These are phyloP conservation scores for Xylaria nigripes DNA, from an alignment of 495 filamentous ascomycete species.

Conservation along the genomic window DNA sequence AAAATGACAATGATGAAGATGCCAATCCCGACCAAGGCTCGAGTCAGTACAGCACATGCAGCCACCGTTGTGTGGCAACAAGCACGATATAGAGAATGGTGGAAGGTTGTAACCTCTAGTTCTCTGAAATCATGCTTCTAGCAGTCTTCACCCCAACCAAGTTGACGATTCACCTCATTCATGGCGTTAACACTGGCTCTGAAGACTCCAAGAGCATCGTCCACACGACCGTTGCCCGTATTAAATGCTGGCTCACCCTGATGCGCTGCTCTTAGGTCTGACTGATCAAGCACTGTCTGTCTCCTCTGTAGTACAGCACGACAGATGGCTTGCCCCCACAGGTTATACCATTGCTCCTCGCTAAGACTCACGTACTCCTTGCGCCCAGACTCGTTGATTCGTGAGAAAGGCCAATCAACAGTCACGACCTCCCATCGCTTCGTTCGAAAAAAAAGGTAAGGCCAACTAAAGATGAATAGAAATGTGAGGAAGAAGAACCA, in stretches of 20 bases:
- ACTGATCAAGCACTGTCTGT: conserved; percentile 32
- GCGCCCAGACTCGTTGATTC: conserved; percentile 11
- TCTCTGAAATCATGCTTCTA: conserved; percentile 10
- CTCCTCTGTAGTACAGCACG: conserved; percentile 35
- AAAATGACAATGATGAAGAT: neutral
- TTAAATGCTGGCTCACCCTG: conserved; percentile 22
- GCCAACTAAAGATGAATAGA: conserved; percentile 56
- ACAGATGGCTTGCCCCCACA: conserved; percentile 37
- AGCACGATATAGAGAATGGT: neutral
- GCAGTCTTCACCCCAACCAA: conserved; percentile 37
- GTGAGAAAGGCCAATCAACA: conserved; percentile 46
- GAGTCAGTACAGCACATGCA: neutral
- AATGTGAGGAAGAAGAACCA: conserved; percentile 55
- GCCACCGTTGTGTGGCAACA: neutral
- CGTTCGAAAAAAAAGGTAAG: conserved; percentile 53
- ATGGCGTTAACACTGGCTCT: conserved; percentile 34
- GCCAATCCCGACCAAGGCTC: neutral
- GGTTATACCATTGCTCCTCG: conserved; percentile 41
- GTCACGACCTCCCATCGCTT: conserved; percentile 51
- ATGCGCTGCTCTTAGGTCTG: conserved; percentile 32
- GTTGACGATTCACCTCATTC: conserved; percentile 36
- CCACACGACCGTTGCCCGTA: conserved; percentile 17
- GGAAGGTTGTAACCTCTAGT: neutral
- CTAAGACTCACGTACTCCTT: conserved; percentile 39
- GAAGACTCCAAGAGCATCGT: conserved; percentile 27